phyloP scores from a whole-genome alignment of 495 filamentous ascomycete species.

The Tuber umbilicatum region DNA sequence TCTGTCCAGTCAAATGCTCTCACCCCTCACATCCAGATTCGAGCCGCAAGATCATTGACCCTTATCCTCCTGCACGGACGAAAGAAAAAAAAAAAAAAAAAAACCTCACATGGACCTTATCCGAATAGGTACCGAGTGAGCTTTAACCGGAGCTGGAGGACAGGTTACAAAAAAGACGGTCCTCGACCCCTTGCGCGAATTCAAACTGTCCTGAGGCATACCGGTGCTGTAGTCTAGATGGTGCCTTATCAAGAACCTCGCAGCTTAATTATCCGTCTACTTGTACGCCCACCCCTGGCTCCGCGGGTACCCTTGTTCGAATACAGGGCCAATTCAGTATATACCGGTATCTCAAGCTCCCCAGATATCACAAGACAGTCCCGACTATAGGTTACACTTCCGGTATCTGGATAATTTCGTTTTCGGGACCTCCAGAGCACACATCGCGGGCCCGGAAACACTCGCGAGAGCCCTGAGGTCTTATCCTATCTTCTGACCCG shows the following conservation, averaged over 20 bases:
- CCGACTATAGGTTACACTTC: not conserved
- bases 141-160: not conserved
- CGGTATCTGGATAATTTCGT: not conserved
- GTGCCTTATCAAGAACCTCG: not conserved
- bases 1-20: not conserved
- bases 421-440: not conserved
- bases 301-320: not conserved
- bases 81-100: not conserved
- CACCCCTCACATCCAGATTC: not conserved
- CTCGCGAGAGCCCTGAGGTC: not conserved
- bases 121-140: not conserved
- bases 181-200: not conserved
- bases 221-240: too few relatives aligned
- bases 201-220: not conserved
- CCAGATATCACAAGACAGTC: not conserved
- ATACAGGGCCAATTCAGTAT: not conserved
- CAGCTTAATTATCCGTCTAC: not conserved
- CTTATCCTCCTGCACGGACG: not conserved
- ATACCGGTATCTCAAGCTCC: not conserved
- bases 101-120: not conserved
- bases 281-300: not conserved
- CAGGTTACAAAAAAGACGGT: not conserved
- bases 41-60: not conserved
- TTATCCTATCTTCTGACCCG: not conserved
- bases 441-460: not conserved